Evolutionary conservation across 768 basidiomycete genomes (phyloP), one percentile per base, ranked within the genome.

Genomic region (Mycena sanguinolenta): DNA sequence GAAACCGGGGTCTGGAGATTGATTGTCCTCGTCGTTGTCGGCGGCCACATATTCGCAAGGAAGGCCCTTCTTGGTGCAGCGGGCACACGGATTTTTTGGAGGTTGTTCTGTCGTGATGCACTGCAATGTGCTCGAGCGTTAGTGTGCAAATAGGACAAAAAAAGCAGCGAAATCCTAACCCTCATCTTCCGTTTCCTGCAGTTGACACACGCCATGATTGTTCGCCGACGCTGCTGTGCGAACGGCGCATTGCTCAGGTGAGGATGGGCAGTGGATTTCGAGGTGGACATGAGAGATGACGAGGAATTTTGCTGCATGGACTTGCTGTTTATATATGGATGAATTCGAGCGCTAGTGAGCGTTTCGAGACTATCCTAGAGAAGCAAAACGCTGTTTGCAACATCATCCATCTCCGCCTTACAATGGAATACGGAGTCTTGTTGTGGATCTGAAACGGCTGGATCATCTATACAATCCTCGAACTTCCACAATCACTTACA

Each of bases 41-140:
- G 28, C 42, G 6, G 63, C 6, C 8, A 65, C 49, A 27, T 65
- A 65, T 46, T 65, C 54, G 30, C 63, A 65, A 16, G 27, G 21
- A 27, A 65, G 39, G 13, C 36, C 25, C 21, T 46, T 44, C 30
- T 57, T 65, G 1, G 39, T 23, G 36, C 63, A 65, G 0, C 63
- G 54, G 17, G 49, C 54, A 28, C 63, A 65, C 28, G 63, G 54
- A 46, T 57, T 57, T n/a, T 7, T 65, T 0, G 42, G 42, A 10
- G 54, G 39, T n/a, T 57, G 54, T 21, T 65, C 63, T 19, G 54
- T 44, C 0, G 63, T 42, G 14, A 65, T 65, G n/a, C 63, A 65
- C 39, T 57, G 54, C 5, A 54, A 1, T 5, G 38, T 12, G 10
- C 16, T 36, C 21, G 9, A 12, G n/a, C 9, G 6, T 63, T 16